Conservation (phyloP, 2,329 filamentous ascomycete species). For the Hypoxylon sp. region DNA sequence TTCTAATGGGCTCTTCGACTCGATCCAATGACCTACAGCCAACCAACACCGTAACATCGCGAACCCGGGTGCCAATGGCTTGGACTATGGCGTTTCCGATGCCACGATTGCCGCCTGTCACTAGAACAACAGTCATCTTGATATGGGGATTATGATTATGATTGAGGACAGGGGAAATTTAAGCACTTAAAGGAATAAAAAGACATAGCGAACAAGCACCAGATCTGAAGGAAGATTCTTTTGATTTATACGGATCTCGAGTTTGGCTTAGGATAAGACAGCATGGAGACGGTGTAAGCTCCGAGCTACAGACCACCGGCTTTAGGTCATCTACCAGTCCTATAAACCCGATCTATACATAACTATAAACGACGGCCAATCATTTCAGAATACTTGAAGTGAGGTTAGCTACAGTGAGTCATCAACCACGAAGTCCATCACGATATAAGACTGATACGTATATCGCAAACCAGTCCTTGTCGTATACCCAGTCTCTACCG, state of each 20-base stretch:
- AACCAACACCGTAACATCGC: constrained; percentile 11
- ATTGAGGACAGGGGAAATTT: not conserved
- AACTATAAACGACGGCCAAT: not conserved
- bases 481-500: not conserved
- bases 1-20: constrained; percentile 17
- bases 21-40: constrained; percentile 13
- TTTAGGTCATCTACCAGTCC: not conserved
- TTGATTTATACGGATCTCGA: not conserved
- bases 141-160: constrained; percentile 1
- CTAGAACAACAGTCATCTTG: constrained; percentile 18
- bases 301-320: not conserved
- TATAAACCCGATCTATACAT: not conserved
- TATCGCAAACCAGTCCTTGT: not conserved
- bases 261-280: not conserved
- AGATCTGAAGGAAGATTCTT: not conserved
- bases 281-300: constrained; percentile 7
- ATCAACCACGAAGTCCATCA: not conserved
- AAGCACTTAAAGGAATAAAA: not conserved
- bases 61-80: constrained; percentile 12
- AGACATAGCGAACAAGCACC: not conserved
- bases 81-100: constrained; percentile 24
- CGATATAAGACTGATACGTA: not conserved
- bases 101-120: constrained; percentile 24
- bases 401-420: not conserved
- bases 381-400: not conserved